A percentile compares a stretch with the other conserved stretches of the same genome.
Conservation (phyloP, 768 basidiomycete species). For the Pleurotus tuoliensis region DNA sequence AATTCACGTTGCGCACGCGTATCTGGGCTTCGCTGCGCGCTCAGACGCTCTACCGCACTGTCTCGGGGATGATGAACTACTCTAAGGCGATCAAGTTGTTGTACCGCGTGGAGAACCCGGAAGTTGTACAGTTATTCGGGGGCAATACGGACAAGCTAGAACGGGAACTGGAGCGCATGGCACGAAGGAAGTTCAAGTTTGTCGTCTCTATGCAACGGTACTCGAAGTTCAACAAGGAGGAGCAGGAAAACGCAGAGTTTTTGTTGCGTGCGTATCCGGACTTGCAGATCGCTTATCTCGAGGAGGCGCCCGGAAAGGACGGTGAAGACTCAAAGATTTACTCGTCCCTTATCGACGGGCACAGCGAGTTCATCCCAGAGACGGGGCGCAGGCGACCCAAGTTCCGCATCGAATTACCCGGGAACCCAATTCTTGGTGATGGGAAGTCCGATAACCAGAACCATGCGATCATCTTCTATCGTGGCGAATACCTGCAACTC, state of each 20-base stretch:
- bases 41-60: slow-evolving; percentile 97
- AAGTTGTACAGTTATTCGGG: slow-evolving; percentile 95
- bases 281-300: slow-evolving; percentile 96
- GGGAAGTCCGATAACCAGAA: slow-evolving; percentile 99
- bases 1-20: slow-evolving; percentile 96
- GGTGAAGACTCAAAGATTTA: slow-evolving; percentile 94
- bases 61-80: slow-evolving; percentile 99
- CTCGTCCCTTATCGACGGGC: slow-evolving; percentile 95
- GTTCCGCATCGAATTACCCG: slow-evolving; percentile 97
- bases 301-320: slow-evolving; percentile 90
- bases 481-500: slow-evolving; percentile 97
- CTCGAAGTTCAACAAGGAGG: slow-evolving; percentile 99
- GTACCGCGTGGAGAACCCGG: slow-evolving; percentile 99
- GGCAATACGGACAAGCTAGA: slow-evolving; percentile 97
- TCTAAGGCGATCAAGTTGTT: slow-evolving; percentile 98
- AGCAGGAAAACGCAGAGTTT: slow-evolving; percentile 98
- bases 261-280: slow-evolving; percentile 96
- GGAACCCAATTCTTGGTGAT: slow-evolving; percentile 98
- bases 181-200: slow-evolving; percentile 97
- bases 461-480: slow-evolving; percentile 98
- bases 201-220: slow-evolving; percentile 99
- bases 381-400: slow-evolving; percentile 89
- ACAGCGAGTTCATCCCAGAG: slow-evolving; percentile 91
- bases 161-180: slow-evolving; percentile 95
- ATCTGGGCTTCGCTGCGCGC: slow-evolving; percentile 99